Base-by-base conservation (phyloP, 73 alveolate genomes). In the Paramecium primaurelia region DNA sequence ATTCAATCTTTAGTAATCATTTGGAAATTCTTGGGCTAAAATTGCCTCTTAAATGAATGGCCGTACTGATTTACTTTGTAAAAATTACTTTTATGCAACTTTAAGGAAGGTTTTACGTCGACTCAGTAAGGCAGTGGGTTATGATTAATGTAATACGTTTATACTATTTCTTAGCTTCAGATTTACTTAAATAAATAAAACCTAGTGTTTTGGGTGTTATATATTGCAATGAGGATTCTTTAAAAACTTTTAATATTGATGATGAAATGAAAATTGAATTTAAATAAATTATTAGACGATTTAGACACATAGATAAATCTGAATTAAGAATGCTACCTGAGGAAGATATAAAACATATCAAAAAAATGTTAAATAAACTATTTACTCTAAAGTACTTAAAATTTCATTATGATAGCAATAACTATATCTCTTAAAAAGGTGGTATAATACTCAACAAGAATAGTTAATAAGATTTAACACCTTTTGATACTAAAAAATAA, bases 11-110 rank as follows among this genome's bases (percentile, higher is more conserved):
- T 96, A 95, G 44, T 47, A 64, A 32, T 87, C 88, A 51, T 86
- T 84, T 89, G 98, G 98, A 10, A 95, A 95, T 59, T 86, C 92
- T 86, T 95, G 98, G 98, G 92, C 96, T 60, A 93, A 71, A 71
- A 93, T 95, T 18, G 51, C 96, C 11, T 86, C 91, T 58, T 92
- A n/a, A 87, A 80, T 95, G 83, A 94, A 96, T 16, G 98, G 98
- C 9, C 73, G 98, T 38, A 92, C 98, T 1, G 98, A 95, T 80
- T 90, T 93, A 92, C 86, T 96, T 4, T 93, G 94, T 30, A 95
- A 95, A 47, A 95, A 95, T 83, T 95, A 95, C 86, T 95, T 95
- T 87, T 95, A 95, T 94, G 94, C 97, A 8, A 95, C 95, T 86
- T 58, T 95, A 58, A 85, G 98, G 59, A 95, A 92, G 22, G 89